phyloP scores from a whole-genome alignment of 208 protist species.

The Leishmania braziliensis region DNA sequence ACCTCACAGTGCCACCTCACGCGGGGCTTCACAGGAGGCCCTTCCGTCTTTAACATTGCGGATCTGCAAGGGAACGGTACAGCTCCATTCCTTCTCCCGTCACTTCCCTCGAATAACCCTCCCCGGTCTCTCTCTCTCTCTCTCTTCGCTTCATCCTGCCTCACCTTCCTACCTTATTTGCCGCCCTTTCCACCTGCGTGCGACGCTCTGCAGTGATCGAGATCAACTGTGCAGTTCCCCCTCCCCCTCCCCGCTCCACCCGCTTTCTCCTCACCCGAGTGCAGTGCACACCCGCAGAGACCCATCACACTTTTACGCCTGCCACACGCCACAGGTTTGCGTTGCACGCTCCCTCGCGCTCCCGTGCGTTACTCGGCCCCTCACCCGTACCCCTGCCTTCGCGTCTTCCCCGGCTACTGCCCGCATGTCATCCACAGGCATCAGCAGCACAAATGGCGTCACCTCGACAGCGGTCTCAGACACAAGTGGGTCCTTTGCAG shows the following conservation, averaged over 20 bases:
- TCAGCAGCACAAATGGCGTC: slow-evolving; percentile 59
- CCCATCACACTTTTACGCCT: neutral
- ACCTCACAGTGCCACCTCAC: neutral
- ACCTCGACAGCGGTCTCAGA: slow-evolving; percentile 40
- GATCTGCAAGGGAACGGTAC: neutral
- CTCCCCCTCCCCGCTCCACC: neutral
- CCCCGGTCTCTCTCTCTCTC: neutral
- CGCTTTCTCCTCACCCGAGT: neutral
- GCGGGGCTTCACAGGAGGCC: neutral
- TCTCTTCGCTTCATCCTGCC: neutral
- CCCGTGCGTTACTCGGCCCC: neutral
- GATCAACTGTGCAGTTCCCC: neutral
- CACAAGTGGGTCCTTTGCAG: slow-evolving; percentile 22
- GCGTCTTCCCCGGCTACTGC: neutral
- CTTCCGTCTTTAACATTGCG: neutral
- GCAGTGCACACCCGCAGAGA: neutral
- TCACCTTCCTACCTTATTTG: neutral
- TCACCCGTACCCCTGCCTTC: neutral
- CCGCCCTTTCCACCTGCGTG: neutral
- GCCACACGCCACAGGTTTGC: neutral
- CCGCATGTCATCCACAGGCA: slow-evolving; percentile 33
- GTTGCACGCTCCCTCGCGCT: neutral
- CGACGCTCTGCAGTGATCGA: neutral
- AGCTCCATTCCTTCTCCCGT: neutral
- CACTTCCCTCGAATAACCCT: neutral